These are phyloP conservation scores for Proliferodiscus dingleyae DNA, from an alignment of 2,329 filamentous ascomycete species.

Conservation along the genomic window DNA sequence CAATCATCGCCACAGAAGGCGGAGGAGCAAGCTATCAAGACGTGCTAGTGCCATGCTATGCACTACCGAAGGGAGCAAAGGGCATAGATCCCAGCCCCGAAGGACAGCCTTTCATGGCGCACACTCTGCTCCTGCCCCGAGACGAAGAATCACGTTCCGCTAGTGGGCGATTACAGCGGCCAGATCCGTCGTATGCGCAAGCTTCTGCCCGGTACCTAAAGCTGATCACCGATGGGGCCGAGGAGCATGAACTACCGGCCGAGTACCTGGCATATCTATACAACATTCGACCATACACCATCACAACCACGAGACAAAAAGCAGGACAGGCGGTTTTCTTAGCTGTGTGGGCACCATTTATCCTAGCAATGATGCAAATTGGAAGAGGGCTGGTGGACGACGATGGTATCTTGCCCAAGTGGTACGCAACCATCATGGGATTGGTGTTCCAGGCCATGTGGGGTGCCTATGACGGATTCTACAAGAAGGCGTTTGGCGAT, in stretches of 20 bases:
- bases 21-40: slow-evolving; percentile 82
- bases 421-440: slow-evolving; percentile 53
- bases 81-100: slow-evolving; percentile 60
- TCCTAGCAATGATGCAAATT: slow-evolving; percentile 49
- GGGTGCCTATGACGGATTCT: slow-evolving; percentile 58
- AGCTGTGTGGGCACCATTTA: slow-evolving; percentile 50
- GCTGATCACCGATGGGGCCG: slow-evolving; percentile 71
- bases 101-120: slow-evolving; percentile 68
- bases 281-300: slow-evolving; percentile 62
- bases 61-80: slow-evolving; percentile 52
- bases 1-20: slow-evolving; percentile 86
- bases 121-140: slow-evolving; percentile 69
- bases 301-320: slow-evolving; percentile 62
- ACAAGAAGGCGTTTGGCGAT: slow-evolving; percentile 72
- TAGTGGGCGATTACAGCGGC: slow-evolving; percentile 39
- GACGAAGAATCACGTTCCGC: too few species aligned
- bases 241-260: slow-evolving; percentile 72
- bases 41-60: slow-evolving; percentile 71
- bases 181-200: slow-evolving; percentile 69
- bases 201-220: slow-evolving; percentile 79
- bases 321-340: slow-evolving; percentile 62
- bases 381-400: slow-evolving; percentile 53
- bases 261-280: slow-evolving; percentile 73
- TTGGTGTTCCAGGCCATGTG: slow-evolving; percentile 55
- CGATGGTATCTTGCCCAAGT: slow-evolving; percentile 62